Base-by-base conservation (phyloP, 1,284 basidiomycete species). In the Sporisorium exsertum region DNA sequence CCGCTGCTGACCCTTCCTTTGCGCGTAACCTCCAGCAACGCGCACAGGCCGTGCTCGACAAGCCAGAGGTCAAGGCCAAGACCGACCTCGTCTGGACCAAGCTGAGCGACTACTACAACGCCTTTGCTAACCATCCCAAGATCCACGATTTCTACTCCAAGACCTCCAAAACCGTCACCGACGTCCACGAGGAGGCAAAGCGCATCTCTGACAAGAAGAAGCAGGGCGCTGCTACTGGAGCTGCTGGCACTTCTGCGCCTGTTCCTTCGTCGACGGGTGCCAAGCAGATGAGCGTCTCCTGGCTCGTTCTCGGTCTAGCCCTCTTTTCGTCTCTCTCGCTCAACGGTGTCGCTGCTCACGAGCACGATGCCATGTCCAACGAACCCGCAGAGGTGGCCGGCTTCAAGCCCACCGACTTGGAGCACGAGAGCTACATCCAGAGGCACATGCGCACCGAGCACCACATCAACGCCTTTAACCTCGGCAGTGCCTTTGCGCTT, bases 101-200 rank as follows among this genome's bases (percentile, higher is more conserved):
- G 66, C 61, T 80, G n/a, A 74, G 57, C 60, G 78, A 80, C 35
- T 81, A 81, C 69, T 81, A 81, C 77, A 80, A 77, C 52, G 69
- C 72, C 46, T 65, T 77, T 43, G 66, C 71, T 49, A 80, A 81
- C 63, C 80, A 81, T 35, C 78, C 78, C 24, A 71, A 66, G 47
- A 81, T 88, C 59, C 79, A 86, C 63, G 81, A 86, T 0, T 94
- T 94, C 86, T 95, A 95, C 87, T 93, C 92, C 10, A 87, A 86
- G 24, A 93, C 93, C 1, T 88, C 90, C 32, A 95, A 94, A 86
- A 91, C 94, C 82, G 90, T 93, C 18, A 84, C 88, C 40, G 93
- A 95, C 81, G 93, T 95, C 59, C 94, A 94, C 82, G 93, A 94
- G 81, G 94, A 95, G 86, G 94, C 94, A 1, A 88, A 89, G 64